Evolutionary conservation across 140 eudicot genomes (phyloP), one percentile per base, ranked within the genome.

Genomic region (Anethum foeniculum): DNA sequence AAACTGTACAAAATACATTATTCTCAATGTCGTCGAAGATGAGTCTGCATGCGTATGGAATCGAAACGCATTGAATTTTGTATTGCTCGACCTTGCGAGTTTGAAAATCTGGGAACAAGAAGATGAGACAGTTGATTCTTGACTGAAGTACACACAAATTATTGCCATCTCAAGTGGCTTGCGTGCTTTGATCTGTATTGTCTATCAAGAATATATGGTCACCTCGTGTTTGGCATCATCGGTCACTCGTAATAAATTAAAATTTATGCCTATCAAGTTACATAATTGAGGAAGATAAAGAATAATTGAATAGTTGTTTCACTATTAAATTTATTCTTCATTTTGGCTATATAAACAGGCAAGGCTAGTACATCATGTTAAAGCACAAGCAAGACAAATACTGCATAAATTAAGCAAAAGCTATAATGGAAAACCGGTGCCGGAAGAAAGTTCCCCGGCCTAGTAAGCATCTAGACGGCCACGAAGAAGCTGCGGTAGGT

Each of bases 131-230:
- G 71, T 25, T 62, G 34, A 62, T 62, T 62, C 71, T 10, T 25
- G 71, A n/a, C n/a, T n/a, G n/a, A n/a, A n/a, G n/a, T n/a, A n/a
- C 28, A 5, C 19, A 27, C 71, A n/a, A n/a, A 25, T 3, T 60
- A 60, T 60, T 60, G 69, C 34, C 69, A 60, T 60, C 16, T 60
- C 69, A 25, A 60, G 69, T 60, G 14, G 69, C 69, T 60, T 60
- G 32, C 5, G 3, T 60, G 32, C 36, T 25, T n/a, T 62, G 36
- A 10, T 62, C 4, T 62, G 34, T 60, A 9, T 3, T 25, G 71
- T 27, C 18, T 27, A 27, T 27, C 71, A 62, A 62, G 71, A 62
- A 62, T 62, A 62, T 10, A 18, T 4, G 36, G 71, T 62, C 71
- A 62, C 71, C 36, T 62, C 71, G 27, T 36, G 36, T 25, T 62